phyloP scores from a whole-genome alignment of 2,329 filamentous ascomycete genomes.

The Penicillium sp. region DNA sequence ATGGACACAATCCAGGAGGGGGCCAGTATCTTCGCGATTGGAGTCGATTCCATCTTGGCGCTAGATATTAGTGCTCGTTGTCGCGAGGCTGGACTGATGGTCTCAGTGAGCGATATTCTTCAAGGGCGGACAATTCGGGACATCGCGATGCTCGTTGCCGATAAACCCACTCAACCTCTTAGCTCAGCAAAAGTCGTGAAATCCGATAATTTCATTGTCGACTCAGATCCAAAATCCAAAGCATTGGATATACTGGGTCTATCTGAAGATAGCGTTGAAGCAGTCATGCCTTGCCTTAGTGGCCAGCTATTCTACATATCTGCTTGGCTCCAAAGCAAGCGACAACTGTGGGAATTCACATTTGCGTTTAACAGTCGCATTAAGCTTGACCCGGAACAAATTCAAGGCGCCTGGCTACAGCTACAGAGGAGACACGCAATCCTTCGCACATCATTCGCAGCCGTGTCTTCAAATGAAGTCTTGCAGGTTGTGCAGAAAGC shows the following conservation, averaged over 20 bases:
- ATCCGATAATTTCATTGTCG: background rate
- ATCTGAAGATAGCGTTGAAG: background rate
- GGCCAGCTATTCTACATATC: slow-evolving; percentile 9
- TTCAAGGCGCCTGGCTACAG: slow-evolving; percentile 1
- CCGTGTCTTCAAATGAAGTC: background rate
- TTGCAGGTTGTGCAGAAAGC: slow-evolving; percentile 2
- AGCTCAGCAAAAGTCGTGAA: background rate
- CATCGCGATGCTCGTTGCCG: background rate
- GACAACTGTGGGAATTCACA: slow-evolving; percentile 12
- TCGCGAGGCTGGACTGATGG: background rate
- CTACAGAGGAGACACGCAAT: slow-evolving; percentile 9
- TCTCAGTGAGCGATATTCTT: slow-evolving; percentile 5
- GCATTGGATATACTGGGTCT: background rate
- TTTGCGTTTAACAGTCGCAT: slow-evolving; percentile 1
- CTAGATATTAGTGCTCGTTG: slow-evolving; percentile 1
- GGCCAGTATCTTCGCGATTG: background rate
- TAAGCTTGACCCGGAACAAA: background rate
- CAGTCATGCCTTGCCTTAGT: background rate
- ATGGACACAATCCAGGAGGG: background rate
- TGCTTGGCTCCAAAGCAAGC: slow-evolving; percentile 5
- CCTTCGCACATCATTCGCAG: slow-evolving; percentile 11
- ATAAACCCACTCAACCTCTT: background rate
- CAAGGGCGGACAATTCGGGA: slow-evolving; percentile 4
- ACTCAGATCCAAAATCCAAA: background rate
- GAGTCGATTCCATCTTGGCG: slow-evolving; percentile 1